Evolutionary conservation across 1,284 basidiomycete species (phyloP).

Genomic region (Naganishia albida): DNA sequence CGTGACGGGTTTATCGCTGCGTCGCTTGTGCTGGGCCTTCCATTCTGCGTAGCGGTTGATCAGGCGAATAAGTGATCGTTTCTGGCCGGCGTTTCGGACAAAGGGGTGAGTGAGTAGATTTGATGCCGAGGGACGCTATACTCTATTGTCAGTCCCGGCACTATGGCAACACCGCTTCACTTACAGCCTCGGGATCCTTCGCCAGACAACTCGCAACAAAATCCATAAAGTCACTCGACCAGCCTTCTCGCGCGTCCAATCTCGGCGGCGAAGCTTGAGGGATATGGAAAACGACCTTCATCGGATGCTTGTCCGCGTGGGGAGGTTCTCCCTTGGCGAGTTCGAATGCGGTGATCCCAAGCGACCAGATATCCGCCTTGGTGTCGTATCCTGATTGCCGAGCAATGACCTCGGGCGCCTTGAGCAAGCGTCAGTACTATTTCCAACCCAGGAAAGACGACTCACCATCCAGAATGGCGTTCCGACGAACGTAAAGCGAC

Average conservation of each 20-base stretch:
- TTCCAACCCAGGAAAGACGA: not conserved
- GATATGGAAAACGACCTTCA: conserved; percentile 88
- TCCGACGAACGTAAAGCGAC: conserved; percentile 90
- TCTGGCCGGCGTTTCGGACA: conserved; percentile 78
- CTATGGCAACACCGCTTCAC: conserved; percentile 41
- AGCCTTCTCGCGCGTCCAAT: conserved; percentile 71
- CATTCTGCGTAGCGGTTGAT: conserved; percentile 78
- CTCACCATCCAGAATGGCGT: conserved; percentile 79
- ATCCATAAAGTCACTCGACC: conserved; percentile 84
- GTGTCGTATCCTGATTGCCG: conserved; percentile 84
- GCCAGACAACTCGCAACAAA: conserved; percentile 89
- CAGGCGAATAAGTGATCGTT: conserved; percentile 77
- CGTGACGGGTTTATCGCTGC: conserved; percentile 59
- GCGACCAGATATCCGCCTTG: conserved; percentile 94
- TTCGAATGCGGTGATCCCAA: conserved; percentile 93
- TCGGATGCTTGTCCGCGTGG: conserved; percentile 79
- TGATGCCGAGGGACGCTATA: conserved; percentile 80
- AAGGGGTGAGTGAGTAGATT: conserved; percentile 91
- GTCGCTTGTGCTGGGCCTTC: conserved; percentile 53
- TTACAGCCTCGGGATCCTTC: conserved; percentile 79
- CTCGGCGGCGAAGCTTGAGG: conserved; percentile 84
- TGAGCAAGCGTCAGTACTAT: not conserved
- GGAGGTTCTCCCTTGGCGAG: conserved; percentile 94
- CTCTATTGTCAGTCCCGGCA: conserved; percentile 32
- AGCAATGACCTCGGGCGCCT: conserved; percentile 92